Evolutionary conservation across 768 basidiomycete genomes (phyloP).

Genomic region (Mycena epipterygia): DNA sequence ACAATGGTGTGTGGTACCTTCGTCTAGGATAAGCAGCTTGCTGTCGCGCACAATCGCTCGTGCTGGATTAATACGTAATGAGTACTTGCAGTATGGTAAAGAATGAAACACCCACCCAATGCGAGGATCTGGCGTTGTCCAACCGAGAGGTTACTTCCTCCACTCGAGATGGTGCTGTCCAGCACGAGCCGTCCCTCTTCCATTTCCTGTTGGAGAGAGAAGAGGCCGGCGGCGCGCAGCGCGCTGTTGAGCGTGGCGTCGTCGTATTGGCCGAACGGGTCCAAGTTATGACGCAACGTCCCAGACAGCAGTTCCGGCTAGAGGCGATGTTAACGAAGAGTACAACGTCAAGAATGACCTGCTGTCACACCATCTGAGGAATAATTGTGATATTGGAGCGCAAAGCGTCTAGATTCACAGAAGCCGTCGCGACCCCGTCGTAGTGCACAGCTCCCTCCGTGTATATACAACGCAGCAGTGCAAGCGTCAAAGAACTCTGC

Average conservation of each 20-base stretch:
- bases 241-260: constrained; percentile 67
- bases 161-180: constrained; percentile 69
- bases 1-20: constrained; percentile 38
- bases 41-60: constrained; percentile 67
- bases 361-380: constrained; percentile 54
- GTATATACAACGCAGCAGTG: constrained; percentile 66
- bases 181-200: constrained; percentile 46
- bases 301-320: constrained; percentile 51
- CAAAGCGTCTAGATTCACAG: constrained; percentile 67
- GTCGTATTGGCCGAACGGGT: constrained; percentile 58
- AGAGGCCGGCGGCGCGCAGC: constrained; percentile 54
- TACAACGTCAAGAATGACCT: neutral
- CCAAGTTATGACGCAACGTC: constrained; percentile 32
- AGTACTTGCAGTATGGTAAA: neutral
- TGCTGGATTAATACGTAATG: constrained; percentile 57
- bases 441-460: constrained; percentile 67
- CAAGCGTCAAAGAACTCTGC: constrained; percentile 55
- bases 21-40: constrained; percentile 67
- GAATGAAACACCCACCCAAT: constrained; percentile 47
- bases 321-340: neutral
- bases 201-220: constrained; percentile 48
- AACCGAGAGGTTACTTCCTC: constrained; percentile 69
- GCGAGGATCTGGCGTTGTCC: constrained; percentile 63
- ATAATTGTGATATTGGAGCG: constrained; percentile 71
- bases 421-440: constrained; percentile 61